Conservation (phyloP, 192 early-diverging fungal genomes). For the Glomus cerebriforme region DNA sequence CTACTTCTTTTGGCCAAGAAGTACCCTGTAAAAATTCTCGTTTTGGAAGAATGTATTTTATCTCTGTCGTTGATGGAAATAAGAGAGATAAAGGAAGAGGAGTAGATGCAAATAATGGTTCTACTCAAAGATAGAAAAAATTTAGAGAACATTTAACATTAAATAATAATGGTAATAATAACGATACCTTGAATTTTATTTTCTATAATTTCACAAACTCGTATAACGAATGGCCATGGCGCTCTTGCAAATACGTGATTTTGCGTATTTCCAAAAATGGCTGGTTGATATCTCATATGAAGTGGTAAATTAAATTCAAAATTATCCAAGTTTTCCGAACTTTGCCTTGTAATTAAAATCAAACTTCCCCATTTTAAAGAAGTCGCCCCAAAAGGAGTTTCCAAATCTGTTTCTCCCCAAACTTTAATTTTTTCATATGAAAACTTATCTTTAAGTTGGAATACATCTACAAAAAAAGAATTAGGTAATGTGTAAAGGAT, state of each 20-base stretch:
- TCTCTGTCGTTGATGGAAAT: not conserved
- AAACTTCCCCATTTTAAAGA: slow-evolving; percentile 14
- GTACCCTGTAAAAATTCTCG: not conserved
- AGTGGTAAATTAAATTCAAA: slow-evolving; percentile 5
- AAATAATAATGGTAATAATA: not conserved
- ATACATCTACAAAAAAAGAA: slow-evolving; percentile 16
- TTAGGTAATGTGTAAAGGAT: not conserved
- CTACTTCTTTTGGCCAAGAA: slow-evolving; percentile 1
- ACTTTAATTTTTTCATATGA: not conserved
- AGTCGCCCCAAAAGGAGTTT: not conserved
- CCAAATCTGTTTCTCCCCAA: slow-evolving; percentile 10
- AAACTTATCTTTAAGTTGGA: not conserved
- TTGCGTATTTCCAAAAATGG: not conserved
- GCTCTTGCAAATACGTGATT: not conserved
- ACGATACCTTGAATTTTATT: not conserved
- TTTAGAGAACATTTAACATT: not conserved
- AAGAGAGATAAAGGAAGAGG: slow-evolving; percentile 12
- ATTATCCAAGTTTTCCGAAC: not conserved
- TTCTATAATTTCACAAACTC: not conserved
- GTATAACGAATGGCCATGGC: slow-evolving; percentile 1
- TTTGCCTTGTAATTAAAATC: not conserved
- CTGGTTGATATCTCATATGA: slow-evolving; percentile 18
- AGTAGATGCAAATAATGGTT: not conserved
- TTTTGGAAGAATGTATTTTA: slow-evolving; percentile 7
- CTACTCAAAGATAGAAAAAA: not conserved